Percentiles rank a stretch among this genome's conserved stretches.
phyloP scores from a whole-genome alignment of 2,329 filamentous ascomycete species.

The Aphanoascus verrucosus region DNA sequence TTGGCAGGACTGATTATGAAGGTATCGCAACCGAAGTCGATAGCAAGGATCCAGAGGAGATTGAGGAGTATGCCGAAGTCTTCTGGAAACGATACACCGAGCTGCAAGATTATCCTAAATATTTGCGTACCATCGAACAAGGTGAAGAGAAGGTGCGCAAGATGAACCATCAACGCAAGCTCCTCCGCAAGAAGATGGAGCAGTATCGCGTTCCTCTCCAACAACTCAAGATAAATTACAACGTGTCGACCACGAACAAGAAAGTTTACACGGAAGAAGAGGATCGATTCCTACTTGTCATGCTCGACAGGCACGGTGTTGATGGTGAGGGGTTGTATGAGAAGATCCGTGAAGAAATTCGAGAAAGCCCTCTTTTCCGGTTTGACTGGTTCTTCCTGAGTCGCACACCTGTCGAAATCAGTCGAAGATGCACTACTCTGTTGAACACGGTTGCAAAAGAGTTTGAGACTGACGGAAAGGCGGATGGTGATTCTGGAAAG shows the following conservation, averaged over 20 bases:
- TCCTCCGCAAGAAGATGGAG: conserved; percentile 88
- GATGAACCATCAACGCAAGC: conserved; percentile 82
- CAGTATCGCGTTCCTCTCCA: conserved; percentile 96
- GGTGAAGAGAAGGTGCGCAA: conserved; percentile 84
- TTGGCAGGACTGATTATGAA: conserved; percentile 75
- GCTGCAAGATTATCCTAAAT: conserved; percentile 79
- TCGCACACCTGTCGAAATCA: conserved; percentile 83
- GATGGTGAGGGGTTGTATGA: conserved; percentile 87
- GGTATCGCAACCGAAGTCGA: conserved; percentile 83
- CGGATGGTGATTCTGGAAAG: conserved; percentile 56
- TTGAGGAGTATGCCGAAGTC: conserved; percentile 82
- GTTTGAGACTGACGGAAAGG: conserved; percentile 55
- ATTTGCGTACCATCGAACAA: conserved; percentile 78
- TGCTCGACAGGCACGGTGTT: conserved; percentile 83
- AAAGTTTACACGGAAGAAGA: conserved; percentile 99
- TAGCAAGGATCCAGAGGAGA: conserved; percentile 73
- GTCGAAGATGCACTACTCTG: conserved; percentile 83
- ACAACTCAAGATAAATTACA: conserved; percentile 98
- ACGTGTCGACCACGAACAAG: conserved; percentile 97
- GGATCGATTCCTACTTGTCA: conserved; percentile 85
- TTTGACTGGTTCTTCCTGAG: conserved; percentile 99
- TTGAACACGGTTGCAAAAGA: conserved; percentile 91
- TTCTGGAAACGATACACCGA: conserved; percentile 96
- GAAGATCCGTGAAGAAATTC: conserved; percentile 91
- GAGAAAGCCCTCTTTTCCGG: conserved; percentile 84